Evolutionary conservation across 345 rosid species (phyloP).

Genomic region (Isatis tinctoria): DNA sequence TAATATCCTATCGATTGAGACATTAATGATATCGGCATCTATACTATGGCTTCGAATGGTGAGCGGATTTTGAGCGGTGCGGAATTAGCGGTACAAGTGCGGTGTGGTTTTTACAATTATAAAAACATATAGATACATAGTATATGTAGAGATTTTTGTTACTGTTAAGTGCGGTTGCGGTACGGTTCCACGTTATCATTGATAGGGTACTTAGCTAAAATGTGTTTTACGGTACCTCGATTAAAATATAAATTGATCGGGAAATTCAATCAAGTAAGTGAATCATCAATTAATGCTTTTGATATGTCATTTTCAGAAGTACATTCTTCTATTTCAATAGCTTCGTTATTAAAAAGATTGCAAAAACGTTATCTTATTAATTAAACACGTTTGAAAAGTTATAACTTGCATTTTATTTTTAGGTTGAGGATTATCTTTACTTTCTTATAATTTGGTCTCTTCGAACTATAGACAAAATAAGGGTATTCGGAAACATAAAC

Average conservation of each 20-base stretch:
- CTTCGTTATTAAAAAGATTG: not conserved
- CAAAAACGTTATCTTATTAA: not conserved
- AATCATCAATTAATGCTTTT: not conserved
- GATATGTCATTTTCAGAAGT: not conserved
- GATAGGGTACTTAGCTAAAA: no score
- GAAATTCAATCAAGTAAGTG: not conserved
- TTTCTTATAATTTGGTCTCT: not conserved
- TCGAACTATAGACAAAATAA: not conserved
- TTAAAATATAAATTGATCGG: not conserved
- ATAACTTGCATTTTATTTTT: not conserved
- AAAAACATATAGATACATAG: no score
- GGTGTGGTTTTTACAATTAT: no score
- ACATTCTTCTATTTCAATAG: not conserved
- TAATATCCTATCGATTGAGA: no score
- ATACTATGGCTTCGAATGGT: no score
- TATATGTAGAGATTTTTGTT: no score
- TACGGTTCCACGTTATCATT: no score
- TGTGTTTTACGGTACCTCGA: no score
- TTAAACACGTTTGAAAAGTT: not conserved
- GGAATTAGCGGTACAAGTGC: no score
- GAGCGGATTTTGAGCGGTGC: no score
- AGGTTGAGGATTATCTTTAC: not conserved
- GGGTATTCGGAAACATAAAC: not conserved
- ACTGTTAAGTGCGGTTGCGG: no score
- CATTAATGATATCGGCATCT: no score